Base-by-base conservation (phyloP, 2,329 filamentous ascomycete species). In the Sporothrix luriei region DNA sequence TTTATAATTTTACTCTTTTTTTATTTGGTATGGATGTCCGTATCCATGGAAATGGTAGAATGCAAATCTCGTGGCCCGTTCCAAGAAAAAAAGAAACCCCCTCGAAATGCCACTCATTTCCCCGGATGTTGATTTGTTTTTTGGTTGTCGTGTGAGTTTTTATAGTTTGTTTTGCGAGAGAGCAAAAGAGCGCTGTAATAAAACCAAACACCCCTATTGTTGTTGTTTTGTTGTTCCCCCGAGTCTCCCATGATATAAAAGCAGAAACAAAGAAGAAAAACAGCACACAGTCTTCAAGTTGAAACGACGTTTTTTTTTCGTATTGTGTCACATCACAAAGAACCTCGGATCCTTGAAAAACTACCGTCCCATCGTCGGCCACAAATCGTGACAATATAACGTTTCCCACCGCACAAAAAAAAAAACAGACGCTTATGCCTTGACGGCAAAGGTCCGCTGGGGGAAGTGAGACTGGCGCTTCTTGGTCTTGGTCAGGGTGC, bases 361-460 rank as follows among this genome's bases (percentile, higher is more conserved):
- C 48, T 49, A 49, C 48, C 19, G 48, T 49, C 48, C 48, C 48
- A 49, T 49, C 19, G 19, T 49, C 48, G 48, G 48, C 48, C 48
- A 21, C 48, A n/a, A 49, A 49, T 49, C 48, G 10, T 49, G 48
- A 7, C 48, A n/a, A 48, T 3, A 46, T 11, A 57, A 29, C 19
- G 5, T 40, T 57, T 21, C 21, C 54, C 54, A 57, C 54, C n/a
- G 16, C 16, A 59, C 40, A 51, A 43, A 43, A 7, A 16, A 16
- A 40, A 40, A 40, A 40, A 40, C 38, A 40, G 11, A 43, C 59
- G n/a, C 68, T 52, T 70, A 71, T 52, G 70, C 95, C 94, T 98
- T 99, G 84, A 99, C 92, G 84, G 95, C 95, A 85, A 91, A 99
- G 87, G 97, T 97, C 85, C 95, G 91, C 88, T 96, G 93, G 77